Evolutionary conservation across 1,284 basidiomycete species (phyloP), one percentile per base, ranked within the genome.

Genomic region (Leccinum laetum): DNA sequence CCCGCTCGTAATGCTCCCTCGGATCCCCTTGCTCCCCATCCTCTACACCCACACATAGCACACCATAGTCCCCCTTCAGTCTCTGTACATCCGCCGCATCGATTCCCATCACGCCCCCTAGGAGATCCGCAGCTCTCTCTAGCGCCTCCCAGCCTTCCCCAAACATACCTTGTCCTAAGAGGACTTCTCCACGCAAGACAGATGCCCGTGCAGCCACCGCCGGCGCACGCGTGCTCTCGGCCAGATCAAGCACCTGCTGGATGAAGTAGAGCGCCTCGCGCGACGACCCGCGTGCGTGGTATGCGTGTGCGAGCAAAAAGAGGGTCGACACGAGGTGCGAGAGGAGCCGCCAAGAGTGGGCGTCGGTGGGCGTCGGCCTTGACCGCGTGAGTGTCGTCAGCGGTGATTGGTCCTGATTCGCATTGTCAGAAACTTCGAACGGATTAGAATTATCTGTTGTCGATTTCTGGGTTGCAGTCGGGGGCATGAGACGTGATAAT

Each of bases 241-340:
- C 90, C 4, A 96, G 79, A 21, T 89, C 85, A 11, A 84, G 80
- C 0, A 91, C 92, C 71, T 94, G 90, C 49, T 87, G 82, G 1
- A 90, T 82, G 74, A 94, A 96, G 72, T 92, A 95, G 67, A 94
- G 89, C 5, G 92, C 88, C 71, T 95, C 93, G 29, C 90, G 86
- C 7, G 88, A 86, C 2, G 93, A 93, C 0, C 95, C 95, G 5
- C 93, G 85, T 0, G 81, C 75, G 16, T 87, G 81, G 69, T 94
- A 92, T 0, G 85, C 81, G 5, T 85, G 81, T 1, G 85, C 80
- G 7, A 95, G 80, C 4, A 85, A 80, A 64, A 95, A 85, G 3
- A 92, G 79, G 0, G 88, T 87, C 4, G 81, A 78, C 2, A 94
- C 77, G 1, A 95, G 80, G 5, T 86, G 87, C 69, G 92, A 86